Percentiles rank a stretch among this genome's conserved stretches.
Conservation (phyloP, 352 stramenopile species). For the Phytophthora palmivora region DNA sequence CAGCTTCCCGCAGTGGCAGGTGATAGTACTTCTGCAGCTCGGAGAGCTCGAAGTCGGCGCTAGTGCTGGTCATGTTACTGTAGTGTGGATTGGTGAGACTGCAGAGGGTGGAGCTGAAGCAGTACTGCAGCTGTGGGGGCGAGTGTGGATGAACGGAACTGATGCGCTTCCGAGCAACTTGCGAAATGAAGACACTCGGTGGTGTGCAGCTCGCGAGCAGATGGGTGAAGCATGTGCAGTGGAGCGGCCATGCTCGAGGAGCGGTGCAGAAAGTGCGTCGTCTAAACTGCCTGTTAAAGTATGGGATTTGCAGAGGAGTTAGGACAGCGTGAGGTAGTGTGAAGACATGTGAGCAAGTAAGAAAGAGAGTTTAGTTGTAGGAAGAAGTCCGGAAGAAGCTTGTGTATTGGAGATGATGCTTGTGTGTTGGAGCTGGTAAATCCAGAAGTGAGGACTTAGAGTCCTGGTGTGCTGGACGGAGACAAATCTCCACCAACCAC, state of each 20-base stretch:
- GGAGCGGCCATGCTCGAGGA: constrained; percentile 16
- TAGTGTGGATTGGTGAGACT: constrained; percentile 5
- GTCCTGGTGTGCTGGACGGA: too few relatives aligned
- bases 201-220: constrained; percentile 33
- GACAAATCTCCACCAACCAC: too few relatives aligned
- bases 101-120: too few relatives aligned
- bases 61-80: constrained; percentile 49
- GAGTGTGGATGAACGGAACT: constrained; percentile 15
- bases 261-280: constrained; percentile 38
- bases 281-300: too few relatives aligned
- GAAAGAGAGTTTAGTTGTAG: too few relatives aligned
- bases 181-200: constrained; percentile 37
- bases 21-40: constrained; percentile 90
- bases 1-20: constrained; percentile 80
- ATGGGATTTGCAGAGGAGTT: too few relatives aligned
- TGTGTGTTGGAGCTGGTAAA: too few relatives aligned
- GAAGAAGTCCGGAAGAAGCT: too few relatives aligned
- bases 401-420: too few relatives aligned
- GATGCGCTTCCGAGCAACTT: constrained; percentile 42
- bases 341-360: too few relatives aligned
- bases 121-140: constrained; percentile 4
- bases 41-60: constrained; percentile 79
- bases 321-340: too few relatives aligned
- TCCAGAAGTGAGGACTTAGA: too few relatives aligned
- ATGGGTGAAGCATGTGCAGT: constrained; percentile 26